Conservation (phyloP, 2,329 filamentous ascomycete genomes). For the Emericellopsis atlantica region DNA sequence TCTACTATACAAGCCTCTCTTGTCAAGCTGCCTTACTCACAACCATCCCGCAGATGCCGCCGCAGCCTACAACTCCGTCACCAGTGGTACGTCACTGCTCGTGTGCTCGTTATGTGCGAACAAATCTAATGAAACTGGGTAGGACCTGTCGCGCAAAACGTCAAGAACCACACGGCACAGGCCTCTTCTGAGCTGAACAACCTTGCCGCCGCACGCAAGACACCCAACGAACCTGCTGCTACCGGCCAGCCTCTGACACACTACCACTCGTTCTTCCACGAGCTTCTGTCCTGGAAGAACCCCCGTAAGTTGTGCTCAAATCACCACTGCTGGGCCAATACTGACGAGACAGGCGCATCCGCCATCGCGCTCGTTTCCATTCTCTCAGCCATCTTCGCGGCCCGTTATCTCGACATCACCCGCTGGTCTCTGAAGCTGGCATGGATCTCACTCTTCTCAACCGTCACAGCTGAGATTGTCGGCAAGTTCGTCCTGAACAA, state of each 20-base stretch:
- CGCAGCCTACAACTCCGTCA: slow-evolving; percentile 32
- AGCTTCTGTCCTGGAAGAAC: slow-evolving; percentile 58
- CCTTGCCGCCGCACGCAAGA: slow-evolving; percentile 43
- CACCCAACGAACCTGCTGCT: slow-evolving; percentile 38
- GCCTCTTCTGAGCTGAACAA: slow-evolving; percentile 43
- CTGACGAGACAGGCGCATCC: slow-evolving; percentile 37
- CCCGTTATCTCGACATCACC: slow-evolving; percentile 53
- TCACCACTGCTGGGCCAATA: neutral
- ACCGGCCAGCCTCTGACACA: slow-evolving; percentile 53
- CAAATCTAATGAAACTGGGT: slow-evolving; percentile 1
- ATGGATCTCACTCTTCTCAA: slow-evolving; percentile 48
- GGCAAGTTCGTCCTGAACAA: slow-evolving; percentile 50
- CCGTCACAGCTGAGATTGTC: slow-evolving; percentile 45
- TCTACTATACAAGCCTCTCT: neutral
- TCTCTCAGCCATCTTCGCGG: slow-evolving; percentile 46
- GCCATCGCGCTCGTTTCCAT: slow-evolving; percentile 49
- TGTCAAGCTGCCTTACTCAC: neutral
- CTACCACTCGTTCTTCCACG: slow-evolving; percentile 60
- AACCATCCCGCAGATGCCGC: slow-evolving; percentile 26
- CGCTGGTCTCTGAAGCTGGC: slow-evolving; percentile 54
- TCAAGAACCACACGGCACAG: slow-evolving; percentile 43
- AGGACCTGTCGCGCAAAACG: slow-evolving; percentile 48
- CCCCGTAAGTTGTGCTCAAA: slow-evolving; percentile 36
- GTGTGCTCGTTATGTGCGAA: neutral
- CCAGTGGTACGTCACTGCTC: slow-evolving; percentile 27